Base-by-base conservation (phyloP, 192 early-diverging fungal species). In the Neocallimastix lanati region DNA sequence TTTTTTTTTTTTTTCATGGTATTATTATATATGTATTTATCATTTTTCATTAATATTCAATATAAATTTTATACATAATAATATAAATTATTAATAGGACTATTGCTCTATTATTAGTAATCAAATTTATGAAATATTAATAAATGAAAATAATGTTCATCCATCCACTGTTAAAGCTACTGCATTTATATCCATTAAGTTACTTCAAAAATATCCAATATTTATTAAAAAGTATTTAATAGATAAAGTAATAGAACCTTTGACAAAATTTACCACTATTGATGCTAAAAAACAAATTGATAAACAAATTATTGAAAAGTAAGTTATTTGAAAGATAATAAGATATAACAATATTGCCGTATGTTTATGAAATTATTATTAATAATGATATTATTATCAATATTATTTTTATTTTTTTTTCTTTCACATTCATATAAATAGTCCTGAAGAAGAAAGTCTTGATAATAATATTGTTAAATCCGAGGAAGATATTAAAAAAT, bases 161-260 rank as follows among this genome's bases (percentile, higher is more conserved):
- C 50, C 50, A n/a, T 67, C 50, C 2, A 67, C 16, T n/a, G 50
- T 67, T 67, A 67, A n/a, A 67, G 50, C 50, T 16, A 76, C 83
- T 2, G 84, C 90, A 0, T 92, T 90, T 82, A 84, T 91, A 29
- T 82, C 89, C 13, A 80, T 82, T 18, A 84, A 84, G 29, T 76
- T 93, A 40, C 77, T 90, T 28, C 83, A 82, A 36, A 89, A 88
- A 78, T 84, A 85, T 28, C 86, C 89, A 13, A 78, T 77, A 3
- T 76, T 91, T 25, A 81, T 84, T 13, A 84, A 91, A 35, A 79
- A 37, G 13, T 84, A 90, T 29, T 84, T 93, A 28, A 85, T 92
- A 0, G 80, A 86, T 27, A 82, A 83, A 0, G 77, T 88, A 12
- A 40, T 86, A 16, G n/a, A 78, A 28, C 80, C 88, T 36, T 78